phyloP scores from a whole-genome alignment of 2,329 filamentous ascomycete species.

The Cladosporium sp. region DNA sequence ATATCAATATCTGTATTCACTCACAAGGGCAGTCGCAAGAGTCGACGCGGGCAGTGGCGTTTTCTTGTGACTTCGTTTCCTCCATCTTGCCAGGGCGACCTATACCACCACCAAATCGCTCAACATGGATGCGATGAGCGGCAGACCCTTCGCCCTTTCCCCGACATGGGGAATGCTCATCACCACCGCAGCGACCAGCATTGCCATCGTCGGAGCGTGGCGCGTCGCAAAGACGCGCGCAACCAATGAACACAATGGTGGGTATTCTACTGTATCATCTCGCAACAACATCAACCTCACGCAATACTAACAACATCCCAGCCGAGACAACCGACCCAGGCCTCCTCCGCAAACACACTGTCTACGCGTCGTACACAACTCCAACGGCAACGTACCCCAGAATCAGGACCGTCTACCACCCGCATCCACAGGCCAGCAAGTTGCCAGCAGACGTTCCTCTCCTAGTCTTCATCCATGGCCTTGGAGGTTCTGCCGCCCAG shows the following conservation, averaged over 20 bases:
- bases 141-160: neutral
- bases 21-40: no score
- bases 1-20: no score
- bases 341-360: constrained; percentile 74
- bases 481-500: constrained; percentile 88
- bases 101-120: neutral
- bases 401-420: constrained; percentile 78
- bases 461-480: constrained; percentile 85
- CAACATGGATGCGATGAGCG: neutral
- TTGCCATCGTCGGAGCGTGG: constrained; percentile 3
- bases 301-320: neutral
- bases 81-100: no score
- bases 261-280: neutral
- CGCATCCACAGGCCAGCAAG: constrained; percentile 77
- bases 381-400: constrained; percentile 65
- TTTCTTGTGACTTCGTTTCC: no score
- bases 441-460: constrained; percentile 74
- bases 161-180: constrained; percentile 5
- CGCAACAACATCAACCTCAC: neutral
- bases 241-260: neutral
- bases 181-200: neutral
- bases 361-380: constrained; percentile 68
- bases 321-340: constrained; percentile 61
- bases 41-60: no score
- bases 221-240: constrained; percentile 1